These are phyloP conservation scores for Globisporangium cystogenes DNA, from an alignment of 352 stramenopile genomes.

Conservation along the genomic window DNA sequence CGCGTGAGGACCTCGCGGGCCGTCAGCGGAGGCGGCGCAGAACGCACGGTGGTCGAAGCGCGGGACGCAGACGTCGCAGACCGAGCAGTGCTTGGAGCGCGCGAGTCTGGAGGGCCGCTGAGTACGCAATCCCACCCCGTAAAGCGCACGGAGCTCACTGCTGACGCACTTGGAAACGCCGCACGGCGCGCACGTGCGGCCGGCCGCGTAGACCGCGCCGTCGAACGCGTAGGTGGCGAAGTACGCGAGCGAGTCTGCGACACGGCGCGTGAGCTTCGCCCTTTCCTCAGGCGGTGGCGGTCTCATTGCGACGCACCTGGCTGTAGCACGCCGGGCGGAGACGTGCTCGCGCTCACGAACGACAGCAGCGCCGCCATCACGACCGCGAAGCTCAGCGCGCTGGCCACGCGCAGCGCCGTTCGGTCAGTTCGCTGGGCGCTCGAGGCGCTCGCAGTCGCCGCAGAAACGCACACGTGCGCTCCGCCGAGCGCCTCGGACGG, in stretches of 20 bases:
- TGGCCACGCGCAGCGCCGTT: constrained; percentile 1
- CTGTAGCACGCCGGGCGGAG: constrained; percentile 33
- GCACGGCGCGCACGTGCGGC: constrained; percentile 38
- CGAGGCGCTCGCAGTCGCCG: not conserved
- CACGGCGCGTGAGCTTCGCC: not conserved
- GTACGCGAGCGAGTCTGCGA: constrained; percentile 34
- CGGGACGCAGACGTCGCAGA: constrained; percentile 60
- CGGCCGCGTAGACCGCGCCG: constrained; percentile 24
- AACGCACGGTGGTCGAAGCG: constrained; percentile 58
- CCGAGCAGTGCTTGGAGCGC: constrained; percentile 61
- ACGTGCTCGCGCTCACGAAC: constrained; percentile 44
- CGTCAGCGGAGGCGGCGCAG: too few species aligned
- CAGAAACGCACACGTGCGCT: constrained; percentile 29
- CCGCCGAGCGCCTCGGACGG: constrained; percentile 30
- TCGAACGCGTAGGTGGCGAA: constrained; percentile 60
- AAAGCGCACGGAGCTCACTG: too few species aligned
- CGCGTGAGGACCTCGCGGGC: too few species aligned
- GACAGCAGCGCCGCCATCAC: constrained; percentile 39
- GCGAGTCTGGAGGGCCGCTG: too few species aligned
- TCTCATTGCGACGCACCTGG: too few species aligned
- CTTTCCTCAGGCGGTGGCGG: too few species aligned
- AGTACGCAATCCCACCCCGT: too few species aligned
- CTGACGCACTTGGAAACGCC: constrained; percentile 32
- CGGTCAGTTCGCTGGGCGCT: not conserved
- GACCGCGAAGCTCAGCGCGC: constrained; percentile 26